These are phyloP conservation scores for Globisporangium cystogenes DNA, from an alignment of 352 stramenopile species.

Conservation along the genomic window DNA sequence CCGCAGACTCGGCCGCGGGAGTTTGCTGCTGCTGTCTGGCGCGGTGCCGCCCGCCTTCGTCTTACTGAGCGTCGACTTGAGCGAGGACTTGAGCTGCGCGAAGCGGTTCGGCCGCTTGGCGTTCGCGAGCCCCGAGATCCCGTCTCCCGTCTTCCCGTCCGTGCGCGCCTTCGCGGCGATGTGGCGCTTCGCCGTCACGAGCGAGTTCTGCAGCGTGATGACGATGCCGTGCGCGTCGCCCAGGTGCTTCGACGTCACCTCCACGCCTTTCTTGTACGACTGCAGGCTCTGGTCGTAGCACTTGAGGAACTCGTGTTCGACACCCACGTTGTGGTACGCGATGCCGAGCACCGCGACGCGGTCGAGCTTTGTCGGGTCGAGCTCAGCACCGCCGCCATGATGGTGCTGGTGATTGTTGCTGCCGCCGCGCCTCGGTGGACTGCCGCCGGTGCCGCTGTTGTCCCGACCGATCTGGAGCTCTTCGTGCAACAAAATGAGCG, in stretches of 20 bases:
- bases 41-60: constrained; percentile 19
- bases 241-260: constrained; percentile 81
- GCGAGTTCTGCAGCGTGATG: constrained; percentile 88
- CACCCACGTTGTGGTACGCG: constrained; percentile 94
- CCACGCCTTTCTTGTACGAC: constrained; percentile 91
- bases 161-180: constrained; percentile 48
- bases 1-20: constrained; percentile 2
- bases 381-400: neutral
- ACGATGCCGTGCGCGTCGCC: constrained; percentile 90
- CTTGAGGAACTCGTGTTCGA: constrained; percentile 95
- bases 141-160: constrained; percentile 42
- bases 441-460: neutral
- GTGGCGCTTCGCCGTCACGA: constrained; percentile 67
- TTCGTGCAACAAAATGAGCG: constrained; percentile 91
- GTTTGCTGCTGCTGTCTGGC: constrained; percentile 15
- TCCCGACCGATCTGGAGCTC: constrained; percentile 65
- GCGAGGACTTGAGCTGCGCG: constrained; percentile 26
- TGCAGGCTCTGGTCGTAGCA: constrained; percentile 86
- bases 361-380: constrained; percentile 66
- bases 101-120: constrained; percentile 21
- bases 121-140: constrained; percentile 26
- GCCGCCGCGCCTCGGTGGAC: constrained; percentile 14
- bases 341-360: constrained; percentile 91
- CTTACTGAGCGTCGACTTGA: constrained; percentile 32
- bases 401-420: constrained; percentile 12